Evolutionary conservation across 2,329 filamentous ascomycete species (phyloP), one percentile per base, ranked within the genome.

Genomic region (Sarocladiaceae sp.): DNA sequence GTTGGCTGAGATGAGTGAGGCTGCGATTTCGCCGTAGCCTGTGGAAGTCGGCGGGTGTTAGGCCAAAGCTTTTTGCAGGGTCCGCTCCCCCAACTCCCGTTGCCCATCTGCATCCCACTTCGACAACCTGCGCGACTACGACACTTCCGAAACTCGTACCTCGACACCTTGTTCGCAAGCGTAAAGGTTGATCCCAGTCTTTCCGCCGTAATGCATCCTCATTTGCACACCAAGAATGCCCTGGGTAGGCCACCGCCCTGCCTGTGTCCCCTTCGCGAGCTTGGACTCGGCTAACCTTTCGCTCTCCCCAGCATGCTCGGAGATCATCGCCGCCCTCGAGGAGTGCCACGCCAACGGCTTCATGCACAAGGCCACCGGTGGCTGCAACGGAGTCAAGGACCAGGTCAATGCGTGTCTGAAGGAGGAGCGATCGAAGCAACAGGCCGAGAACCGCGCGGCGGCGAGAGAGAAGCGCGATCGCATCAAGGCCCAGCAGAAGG

Each of bases 281-380:
- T 15, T n/a, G n/a, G n/a, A n/a, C 32, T 10, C 15, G 5, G 27
- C 56, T 60, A 29, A 61, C 48, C 21, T 32, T 31, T 21, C 24
- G n/a, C n/a, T n/a, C n/a, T 10, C n/a, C 19, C 21, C 58, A 98
- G 93, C 85, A 58, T 98, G 93, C 76, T 88, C 91, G 65, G 89
- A 95, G 55, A 80, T 98, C 63, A 95, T 97, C 81, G 83, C 74
- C 42, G 85, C 87, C 39, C 87, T 98, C 54, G 93, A 97, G 59
- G 88, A 96, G 71, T 98, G 93, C 70, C 93, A 98, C 61, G 85
- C 87, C 24, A 78, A 78, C 48, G 93, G 93, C 45, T 98, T 98
- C 68, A 68, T 98, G 47, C 90, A 86, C 79, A 96, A 95, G 67
- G 82, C 87, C 2, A 70, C 88, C 49, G 93, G 93, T 46, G 88